A percentile compares a stretch with the other conserved stretches of the same genome.
phyloP scores from a whole-genome alignment of 148 eudicot genomes.

The Rhododendron molle region DNA sequence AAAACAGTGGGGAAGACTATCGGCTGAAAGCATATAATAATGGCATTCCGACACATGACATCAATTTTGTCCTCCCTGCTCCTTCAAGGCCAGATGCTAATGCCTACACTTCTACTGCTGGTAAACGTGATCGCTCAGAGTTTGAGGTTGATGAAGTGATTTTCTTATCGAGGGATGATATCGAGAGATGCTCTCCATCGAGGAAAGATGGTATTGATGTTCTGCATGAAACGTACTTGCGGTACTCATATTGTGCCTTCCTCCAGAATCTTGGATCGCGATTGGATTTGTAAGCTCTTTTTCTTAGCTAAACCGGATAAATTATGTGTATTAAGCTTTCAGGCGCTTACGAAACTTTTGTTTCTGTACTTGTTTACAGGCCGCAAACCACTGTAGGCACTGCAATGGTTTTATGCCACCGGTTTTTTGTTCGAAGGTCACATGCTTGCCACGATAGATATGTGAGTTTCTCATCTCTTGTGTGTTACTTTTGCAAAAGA shows the following conservation, averaged over 20 bases:
- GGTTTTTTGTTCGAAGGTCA: conserved; percentile 81
- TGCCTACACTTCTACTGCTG: conserved; percentile 23
- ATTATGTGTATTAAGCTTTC: neutral
- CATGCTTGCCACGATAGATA: conserved; percentile 98
- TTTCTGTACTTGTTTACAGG: conserved; percentile 44
- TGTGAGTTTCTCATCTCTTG: conserved; percentile 52
- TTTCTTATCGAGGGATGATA: conserved; percentile 83
- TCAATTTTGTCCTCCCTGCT: conserved; percentile 23
- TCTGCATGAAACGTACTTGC: conserved; percentile 61
- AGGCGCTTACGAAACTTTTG: neutral
- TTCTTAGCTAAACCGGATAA: neutral
- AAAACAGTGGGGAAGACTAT: conserved; percentile 32
- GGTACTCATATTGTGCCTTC: conserved; percentile 87
- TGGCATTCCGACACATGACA: conserved; percentile 19
- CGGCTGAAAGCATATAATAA: conserved; percentile 23
- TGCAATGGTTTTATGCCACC: conserved; percentile 97
- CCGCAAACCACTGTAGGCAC: conserved; percentile 95
- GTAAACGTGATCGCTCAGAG: conserved; percentile 63
- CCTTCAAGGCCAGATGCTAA: conserved; percentile 36
- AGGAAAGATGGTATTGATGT: conserved; percentile 97
- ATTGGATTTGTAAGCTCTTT: conserved; percentile 68
- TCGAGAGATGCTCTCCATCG: conserved; percentile 85
- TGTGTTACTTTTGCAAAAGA: neutral
- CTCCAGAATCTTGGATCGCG: conserved; percentile 83
- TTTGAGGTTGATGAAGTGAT: conserved; percentile 54